phyloP scores from a whole-genome alignment of 495 filamentous ascomycete species.

The Neurospora africana region DNA sequence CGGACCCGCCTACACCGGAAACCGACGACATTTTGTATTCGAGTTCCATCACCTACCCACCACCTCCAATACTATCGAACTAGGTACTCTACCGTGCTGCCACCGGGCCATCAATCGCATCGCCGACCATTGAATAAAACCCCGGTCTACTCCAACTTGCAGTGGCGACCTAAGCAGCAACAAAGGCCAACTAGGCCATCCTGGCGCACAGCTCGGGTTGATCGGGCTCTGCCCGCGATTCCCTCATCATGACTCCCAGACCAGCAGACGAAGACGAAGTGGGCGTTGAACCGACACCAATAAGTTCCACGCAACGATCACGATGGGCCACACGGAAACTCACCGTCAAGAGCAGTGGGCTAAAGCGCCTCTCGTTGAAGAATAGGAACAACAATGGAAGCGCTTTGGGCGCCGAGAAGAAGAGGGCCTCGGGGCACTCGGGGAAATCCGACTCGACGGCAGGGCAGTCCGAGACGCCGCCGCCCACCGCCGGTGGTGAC shows the following conservation, averaged over 20 bases:
- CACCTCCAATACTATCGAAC: background rate
- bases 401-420: constrained; percentile 54
- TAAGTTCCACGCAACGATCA: constrained; percentile 50
- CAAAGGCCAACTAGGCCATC: constrained; percentile 26
- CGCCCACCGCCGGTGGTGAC: constrained; percentile 26
- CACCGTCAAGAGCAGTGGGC: constrained; percentile 56
- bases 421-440: constrained; percentile 55
- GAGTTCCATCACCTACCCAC: background rate
- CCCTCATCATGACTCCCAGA: constrained; percentile 31
- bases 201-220: constrained; percentile 35
- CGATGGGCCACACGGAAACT: constrained; percentile 91
- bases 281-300: constrained; percentile 20
- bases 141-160: background rate
- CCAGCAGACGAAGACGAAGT: constrained; percentile 32
- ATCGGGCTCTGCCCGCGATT: constrained; percentile 43
- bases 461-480: constrained; percentile 30
- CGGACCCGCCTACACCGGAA: background rate
- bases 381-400: constrained; percentile 60
- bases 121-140: background rate
- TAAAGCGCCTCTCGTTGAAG: constrained; percentile 79
- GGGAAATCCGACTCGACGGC: constrained; percentile 30
- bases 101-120: background rate
- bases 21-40: background rate
- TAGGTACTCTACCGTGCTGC: background rate
- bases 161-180: constrained; percentile 16